Evolutionary conservation across 2,329 filamentous ascomycete genomes (phyloP).

Genomic region (Elsinoe necatrix): DNA sequence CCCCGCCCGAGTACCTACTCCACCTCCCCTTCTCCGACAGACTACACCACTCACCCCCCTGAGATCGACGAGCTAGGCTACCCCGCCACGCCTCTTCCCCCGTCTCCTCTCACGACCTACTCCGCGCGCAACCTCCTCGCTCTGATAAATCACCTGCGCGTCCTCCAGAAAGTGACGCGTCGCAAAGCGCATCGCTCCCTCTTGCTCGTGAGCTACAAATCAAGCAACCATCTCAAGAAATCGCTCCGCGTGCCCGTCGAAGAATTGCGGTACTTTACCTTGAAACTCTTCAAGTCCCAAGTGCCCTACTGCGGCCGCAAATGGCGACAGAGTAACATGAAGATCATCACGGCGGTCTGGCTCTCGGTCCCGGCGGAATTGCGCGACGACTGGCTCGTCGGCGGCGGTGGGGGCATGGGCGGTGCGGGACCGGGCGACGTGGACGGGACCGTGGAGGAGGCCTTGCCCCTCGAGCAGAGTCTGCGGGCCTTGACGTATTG

Average conservation of each 20-base stretch:
- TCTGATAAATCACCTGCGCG: conserved; percentile 85
- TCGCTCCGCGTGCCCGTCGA: conserved; percentile 84
- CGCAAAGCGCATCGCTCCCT: conserved; percentile 91
- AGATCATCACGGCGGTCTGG: conserved; percentile 94
- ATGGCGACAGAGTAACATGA: conserved; percentile 97
- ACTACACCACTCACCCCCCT: conserved; percentile 33
- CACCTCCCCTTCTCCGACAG: conserved; percentile 31
- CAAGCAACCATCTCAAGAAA: conserved; percentile 82
- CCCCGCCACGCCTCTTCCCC: conserved; percentile 60
- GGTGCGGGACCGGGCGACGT: conserved; percentile 51
- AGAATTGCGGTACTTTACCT: conserved; percentile 79
- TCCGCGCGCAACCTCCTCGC: conserved; percentile 94
- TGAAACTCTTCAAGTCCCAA: conserved; percentile 98
- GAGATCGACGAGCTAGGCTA: conserved; percentile 83
- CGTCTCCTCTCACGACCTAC: conserved; percentile 75
- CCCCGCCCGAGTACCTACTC: conserved; percentile 27
- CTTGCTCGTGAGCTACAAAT: conserved; percentile 91
- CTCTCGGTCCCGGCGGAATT: conserved; percentile 87
- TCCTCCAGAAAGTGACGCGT: conserved; percentile 96
- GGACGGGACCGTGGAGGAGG: conserved; percentile 88
- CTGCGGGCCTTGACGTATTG: conserved; percentile 85
- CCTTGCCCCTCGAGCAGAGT: conserved; percentile 83
- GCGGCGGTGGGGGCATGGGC: conserved; percentile 45
- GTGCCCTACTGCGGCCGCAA: conserved; percentile 97
- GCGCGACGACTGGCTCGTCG: conserved; percentile 88